Conservation (phyloP, 2,329 filamentous ascomycete genomes). For the Sclerotinia nivalis region DNA sequence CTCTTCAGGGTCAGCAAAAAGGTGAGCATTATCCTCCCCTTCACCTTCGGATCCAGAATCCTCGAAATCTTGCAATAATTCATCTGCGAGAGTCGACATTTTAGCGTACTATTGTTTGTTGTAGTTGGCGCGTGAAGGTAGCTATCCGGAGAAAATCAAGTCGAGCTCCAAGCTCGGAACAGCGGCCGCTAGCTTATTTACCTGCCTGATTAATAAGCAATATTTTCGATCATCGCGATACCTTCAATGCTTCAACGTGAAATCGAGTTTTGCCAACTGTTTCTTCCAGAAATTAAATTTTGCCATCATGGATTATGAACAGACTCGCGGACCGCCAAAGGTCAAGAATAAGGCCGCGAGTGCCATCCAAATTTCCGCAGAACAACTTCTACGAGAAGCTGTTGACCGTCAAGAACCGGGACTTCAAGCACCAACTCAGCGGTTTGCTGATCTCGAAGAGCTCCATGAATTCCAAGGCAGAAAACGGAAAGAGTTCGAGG, state of each 20-base stretch:
- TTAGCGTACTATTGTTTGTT: slow-evolving; percentile 27
- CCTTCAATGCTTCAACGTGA: slow-evolving; percentile 15
- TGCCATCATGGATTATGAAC: slow-evolving; percentile 66
- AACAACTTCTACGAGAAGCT: slow-evolving; percentile 95
- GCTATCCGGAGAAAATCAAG: slow-evolving; percentile 10
- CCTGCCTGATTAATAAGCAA: slow-evolving; percentile 1
- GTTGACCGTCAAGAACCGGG: slow-evolving; percentile 92
- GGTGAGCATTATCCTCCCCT: slow-evolving; percentile 54
- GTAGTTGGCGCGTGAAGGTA: slow-evolving; percentile 12
- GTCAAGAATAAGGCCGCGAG: slow-evolving; percentile 99
- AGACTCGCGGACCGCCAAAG: slow-evolving; percentile 81
- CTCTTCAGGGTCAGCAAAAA: slow-evolving; percentile 47
- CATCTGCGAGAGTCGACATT: slow-evolving; percentile 91
- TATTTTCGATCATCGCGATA: slow-evolving; percentile 9
- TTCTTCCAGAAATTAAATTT: background rate
- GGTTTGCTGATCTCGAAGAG: slow-evolving; percentile 95
- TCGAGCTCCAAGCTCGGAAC: slow-evolving; percentile 7
- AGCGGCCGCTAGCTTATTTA: slow-evolving; percentile 30
- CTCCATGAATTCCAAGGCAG: slow-evolving; percentile 95
- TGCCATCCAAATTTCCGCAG: slow-evolving; percentile 87
- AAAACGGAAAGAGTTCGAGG: slow-evolving; percentile 95
- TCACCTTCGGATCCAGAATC: slow-evolving; percentile 79
- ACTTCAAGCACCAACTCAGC: slow-evolving; percentile 86
- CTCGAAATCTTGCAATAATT: slow-evolving; percentile 88
- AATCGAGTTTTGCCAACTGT: slow-evolving; percentile 19